A percentile compares a stretch with the other conserved stretches of the same genome.
Evolutionary conservation across 257 asterid species (phyloP).

Genomic region (Capsicum chinense): DNA sequence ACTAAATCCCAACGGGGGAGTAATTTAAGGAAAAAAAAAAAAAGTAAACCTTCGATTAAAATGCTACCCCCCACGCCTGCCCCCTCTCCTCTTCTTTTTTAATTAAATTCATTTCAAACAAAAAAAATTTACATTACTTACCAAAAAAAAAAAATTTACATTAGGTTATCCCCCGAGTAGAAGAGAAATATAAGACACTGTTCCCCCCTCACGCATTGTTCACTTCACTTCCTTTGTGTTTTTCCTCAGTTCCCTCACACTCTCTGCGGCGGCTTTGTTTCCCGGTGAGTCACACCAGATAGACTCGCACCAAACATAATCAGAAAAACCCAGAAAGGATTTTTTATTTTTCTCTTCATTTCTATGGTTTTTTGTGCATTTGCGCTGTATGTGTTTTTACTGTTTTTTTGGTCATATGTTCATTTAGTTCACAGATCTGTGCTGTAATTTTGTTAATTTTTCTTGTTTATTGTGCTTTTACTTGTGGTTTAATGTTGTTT

Average conservation of each 20-base stretch:
- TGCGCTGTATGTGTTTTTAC: background rate
- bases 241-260: background rate
- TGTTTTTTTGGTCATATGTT: background rate
- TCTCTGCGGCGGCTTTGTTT: background rate
- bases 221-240: background rate
- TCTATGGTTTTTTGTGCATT: slow-evolving; percentile 26
- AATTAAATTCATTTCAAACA: no score
- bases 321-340: background rate
- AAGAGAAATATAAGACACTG: background rate
- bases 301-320: background rate
- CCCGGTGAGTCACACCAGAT: slow-evolving; percentile 1
- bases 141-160: background rate
- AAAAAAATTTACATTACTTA: background rate
- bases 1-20: no score
- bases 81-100: no score
- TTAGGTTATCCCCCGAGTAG: background rate
- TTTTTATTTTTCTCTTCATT: slow-evolving; percentile 20
- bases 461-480: background rate
- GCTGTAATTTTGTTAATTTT: background rate
- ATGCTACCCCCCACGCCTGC: no score
- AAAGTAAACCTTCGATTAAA: no score
- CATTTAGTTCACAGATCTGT: slow-evolving; percentile 16
- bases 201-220: background rate
- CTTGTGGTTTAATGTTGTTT: background rate
- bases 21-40: no score